A percentile compares a stretch with the other conserved stretches of the same genome.
Conservation (phyloP, 192 early-diverging fungal genomes). For the Dissophora ornata region DNA sequence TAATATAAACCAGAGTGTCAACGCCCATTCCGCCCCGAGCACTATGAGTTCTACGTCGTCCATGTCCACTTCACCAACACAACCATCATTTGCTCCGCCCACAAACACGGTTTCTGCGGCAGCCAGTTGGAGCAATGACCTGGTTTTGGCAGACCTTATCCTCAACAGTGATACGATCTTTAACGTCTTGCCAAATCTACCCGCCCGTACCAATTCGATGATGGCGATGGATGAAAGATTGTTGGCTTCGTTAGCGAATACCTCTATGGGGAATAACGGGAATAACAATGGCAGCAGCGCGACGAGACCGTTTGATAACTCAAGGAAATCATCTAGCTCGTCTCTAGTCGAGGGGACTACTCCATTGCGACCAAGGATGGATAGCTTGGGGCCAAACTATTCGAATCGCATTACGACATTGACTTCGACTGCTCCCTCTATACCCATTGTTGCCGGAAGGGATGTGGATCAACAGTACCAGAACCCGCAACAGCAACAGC, state of each 20-base stretch:
- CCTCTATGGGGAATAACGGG: not conserved
- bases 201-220: conserved; percentile 23
- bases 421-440: not conserved
- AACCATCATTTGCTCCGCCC: conserved; percentile 4
- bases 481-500: conserved; percentile 6
- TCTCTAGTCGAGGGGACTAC: conserved; percentile 25
- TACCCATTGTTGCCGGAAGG: not conserved
- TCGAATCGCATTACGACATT: not conserved
- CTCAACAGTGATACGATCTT: conserved; percentile 42
- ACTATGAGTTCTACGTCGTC: not conserved
- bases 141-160: conserved; percentile 42
- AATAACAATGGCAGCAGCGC: not conserved
- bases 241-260: not conserved
- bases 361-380: conserved; percentile 26
- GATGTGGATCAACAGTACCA: not conserved
- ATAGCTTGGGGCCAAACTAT: conserved; percentile 33
- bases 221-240: conserved; percentile 8
- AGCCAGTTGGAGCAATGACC: conserved; percentile 49
- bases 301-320: conserved; percentile 7
- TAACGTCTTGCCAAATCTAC: conserved; percentile 43
- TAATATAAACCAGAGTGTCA: no score
- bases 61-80: not conserved
- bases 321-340: conserved; percentile 25
- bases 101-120: conserved; percentile 31
- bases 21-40: not conserved